phyloP scores from a whole-genome alignment of 2,329 filamentous ascomycete species.

The Colletotrichum incanum region DNA sequence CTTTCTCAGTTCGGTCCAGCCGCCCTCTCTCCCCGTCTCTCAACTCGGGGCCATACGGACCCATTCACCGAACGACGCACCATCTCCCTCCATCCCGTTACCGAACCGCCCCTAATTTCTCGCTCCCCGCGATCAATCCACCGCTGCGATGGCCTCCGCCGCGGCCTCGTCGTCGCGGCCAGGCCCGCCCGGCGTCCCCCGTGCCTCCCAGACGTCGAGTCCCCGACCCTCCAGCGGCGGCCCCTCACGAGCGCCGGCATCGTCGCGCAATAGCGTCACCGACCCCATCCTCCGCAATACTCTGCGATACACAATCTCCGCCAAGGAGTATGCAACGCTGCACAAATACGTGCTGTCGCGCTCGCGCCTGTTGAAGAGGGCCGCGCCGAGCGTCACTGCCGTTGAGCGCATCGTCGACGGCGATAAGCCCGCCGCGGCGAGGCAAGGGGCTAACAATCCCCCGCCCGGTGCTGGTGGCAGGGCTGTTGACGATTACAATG shows the following conservation, averaged over 20 bases:
- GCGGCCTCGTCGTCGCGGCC: conserved; percentile 42
- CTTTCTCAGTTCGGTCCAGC: conserved; percentile 29
- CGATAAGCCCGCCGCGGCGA: conserved; percentile 49
- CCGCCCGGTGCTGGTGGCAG: conserved; percentile 52
- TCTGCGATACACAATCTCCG: conserved; percentile 87
- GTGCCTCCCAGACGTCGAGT: conserved; percentile 20
- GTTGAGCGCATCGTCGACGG: conserved; percentile 64
- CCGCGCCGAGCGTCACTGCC: conserved; percentile 69
- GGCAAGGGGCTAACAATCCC: conserved; percentile 32
- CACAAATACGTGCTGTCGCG: conserved; percentile 88
- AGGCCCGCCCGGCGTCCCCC: conserved; percentile 26
- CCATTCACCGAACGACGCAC: not conserved
- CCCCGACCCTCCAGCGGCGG: conserved; percentile 34
- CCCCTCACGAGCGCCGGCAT: conserved; percentile 31
- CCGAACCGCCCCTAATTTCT: not conserved
- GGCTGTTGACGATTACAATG: conserved; percentile 75
- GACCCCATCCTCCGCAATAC: conserved; percentile 88
- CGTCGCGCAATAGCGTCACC: conserved; percentile 45
- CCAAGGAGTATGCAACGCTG: conserved; percentile 87
- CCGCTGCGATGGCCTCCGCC: conserved; percentile 33
- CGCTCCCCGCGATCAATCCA: not conserved
- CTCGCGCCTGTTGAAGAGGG: conserved; percentile 70
- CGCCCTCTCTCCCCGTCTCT: not conserved
- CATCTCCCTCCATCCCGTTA: not conserved
- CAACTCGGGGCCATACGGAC: conserved; percentile 1